Evolutionary conservation across 2,329 filamentous ascomycete genomes (phyloP).

Genomic region (Paraphoma sp.): DNA sequence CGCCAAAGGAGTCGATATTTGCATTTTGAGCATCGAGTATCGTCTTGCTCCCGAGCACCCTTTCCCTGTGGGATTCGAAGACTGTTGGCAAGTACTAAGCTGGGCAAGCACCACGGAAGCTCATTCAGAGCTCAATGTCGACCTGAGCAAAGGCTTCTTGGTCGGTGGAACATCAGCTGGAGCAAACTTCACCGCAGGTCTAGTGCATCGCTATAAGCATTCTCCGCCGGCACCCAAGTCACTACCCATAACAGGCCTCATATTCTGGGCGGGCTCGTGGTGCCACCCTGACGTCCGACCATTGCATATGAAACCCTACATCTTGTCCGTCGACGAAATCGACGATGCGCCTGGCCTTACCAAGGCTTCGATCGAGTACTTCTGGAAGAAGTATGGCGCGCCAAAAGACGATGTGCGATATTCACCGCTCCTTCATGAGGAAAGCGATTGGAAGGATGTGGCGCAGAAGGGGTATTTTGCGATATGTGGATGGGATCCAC

Average conservation of each 20-base stretch:
- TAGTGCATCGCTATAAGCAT: constrained; percentile 6
- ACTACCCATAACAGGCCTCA: constrained; percentile 4
- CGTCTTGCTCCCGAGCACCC: constrained; percentile 13
- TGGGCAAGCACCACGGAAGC: neutral
- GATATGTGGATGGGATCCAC: constrained; percentile 14
- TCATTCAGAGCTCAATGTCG: neutral
- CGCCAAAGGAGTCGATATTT: constrained; percentile 1
- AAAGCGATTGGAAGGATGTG: neutral
- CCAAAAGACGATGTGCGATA: constrained; percentile 5
- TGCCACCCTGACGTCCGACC: constrained; percentile 9
- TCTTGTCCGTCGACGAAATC: constrained; percentile 11
- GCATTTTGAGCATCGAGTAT: constrained; percentile 13
- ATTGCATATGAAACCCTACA: neutral
- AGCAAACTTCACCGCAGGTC: constrained; percentile 11
- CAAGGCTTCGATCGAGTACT: constrained; percentile 11
- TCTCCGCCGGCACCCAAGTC: neutral
- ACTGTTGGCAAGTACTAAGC: constrained; percentile 10
- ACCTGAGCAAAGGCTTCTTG: constrained; percentile 5
- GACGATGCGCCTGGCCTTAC: constrained; percentile 13
- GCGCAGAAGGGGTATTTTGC: constrained; percentile 8
- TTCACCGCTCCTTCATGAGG: constrained; percentile 9
- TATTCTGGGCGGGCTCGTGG: constrained; percentile 9
- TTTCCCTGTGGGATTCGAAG: constrained; percentile 12
- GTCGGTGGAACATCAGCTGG: constrained; percentile 15
- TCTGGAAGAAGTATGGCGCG: constrained; percentile 12